phyloP scores from a whole-genome alignment of 2,329 filamentous ascomycete genomes.

The Penicillium decumbens region DNA sequence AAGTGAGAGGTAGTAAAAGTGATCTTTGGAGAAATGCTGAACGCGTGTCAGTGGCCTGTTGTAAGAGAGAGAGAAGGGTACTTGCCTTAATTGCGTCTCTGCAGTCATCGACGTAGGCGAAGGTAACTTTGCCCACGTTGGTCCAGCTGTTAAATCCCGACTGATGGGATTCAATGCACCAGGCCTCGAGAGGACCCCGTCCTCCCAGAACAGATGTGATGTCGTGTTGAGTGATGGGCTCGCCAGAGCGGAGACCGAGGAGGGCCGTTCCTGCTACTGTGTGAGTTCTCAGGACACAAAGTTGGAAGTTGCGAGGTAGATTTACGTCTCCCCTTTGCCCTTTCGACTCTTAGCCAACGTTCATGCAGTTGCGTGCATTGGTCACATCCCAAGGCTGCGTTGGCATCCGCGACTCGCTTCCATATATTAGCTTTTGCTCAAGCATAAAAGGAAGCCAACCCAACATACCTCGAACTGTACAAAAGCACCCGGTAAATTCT shows the following conservation, averaged over 20 bases:
- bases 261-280: conserved; percentile 15
- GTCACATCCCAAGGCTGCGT: conserved; percentile 16
- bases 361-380: conserved; percentile 13
- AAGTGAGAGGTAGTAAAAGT: conserved; percentile 16
- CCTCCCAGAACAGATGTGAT: conserved; percentile 7
- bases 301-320: background rate
- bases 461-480: conserved; percentile 37
- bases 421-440: background rate
- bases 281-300: background rate
- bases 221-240: conserved; percentile 8
- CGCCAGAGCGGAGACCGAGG: conserved; percentile 14
- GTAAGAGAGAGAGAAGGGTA: background rate
- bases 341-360: conserved; percentile 20
- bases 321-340: conserved; percentile 20
- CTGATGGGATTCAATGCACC: conserved; percentile 4
- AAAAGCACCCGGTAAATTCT: conserved; percentile 34
- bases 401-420: conserved; percentile 29
- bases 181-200: conserved; percentile 17
- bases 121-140: conserved; percentile 18
- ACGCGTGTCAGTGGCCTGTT: background rate
- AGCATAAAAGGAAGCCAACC: background rate
- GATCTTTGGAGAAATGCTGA: conserved; percentile 16
- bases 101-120: conserved; percentile 25
- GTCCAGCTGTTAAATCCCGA: conserved; percentile 2
- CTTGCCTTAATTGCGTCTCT: conserved; percentile 24